phyloP scores from a whole-genome alignment of 1,284 basidiomycete genomes.

The Marasmius fiardii region DNA sequence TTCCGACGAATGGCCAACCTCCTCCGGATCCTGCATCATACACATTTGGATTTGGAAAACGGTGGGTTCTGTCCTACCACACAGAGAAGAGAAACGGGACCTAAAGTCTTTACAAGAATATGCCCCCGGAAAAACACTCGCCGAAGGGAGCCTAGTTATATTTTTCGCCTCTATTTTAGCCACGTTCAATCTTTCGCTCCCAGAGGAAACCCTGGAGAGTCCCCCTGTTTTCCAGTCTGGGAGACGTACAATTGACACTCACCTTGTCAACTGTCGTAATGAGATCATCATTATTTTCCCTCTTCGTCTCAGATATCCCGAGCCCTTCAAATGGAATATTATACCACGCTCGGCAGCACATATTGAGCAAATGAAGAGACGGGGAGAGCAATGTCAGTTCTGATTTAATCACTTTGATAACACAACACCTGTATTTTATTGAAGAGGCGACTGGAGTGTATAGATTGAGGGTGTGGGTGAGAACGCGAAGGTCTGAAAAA shows the following conservation, averaged over 20 bases:
- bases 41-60: constrained; percentile 12
- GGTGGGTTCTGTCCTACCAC: not conserved
- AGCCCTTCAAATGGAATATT: not conserved
- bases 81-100: not conserved
- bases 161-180: constrained; percentile 2
- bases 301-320: not conserved
- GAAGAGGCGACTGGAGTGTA: too few relatives aligned
- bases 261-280: too few relatives aligned
- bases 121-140: constrained; percentile 10
- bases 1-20: not conserved
- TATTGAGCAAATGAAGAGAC: not conserved
- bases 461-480: too few relatives aligned
- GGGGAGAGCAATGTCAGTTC: not conserved
- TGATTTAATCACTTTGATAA: too few relatives aligned
- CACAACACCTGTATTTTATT: not conserved
- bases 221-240: not conserved
- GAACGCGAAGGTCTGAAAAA: too few relatives aligned
- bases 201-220: not conserved
- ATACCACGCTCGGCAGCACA: not conserved
- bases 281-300: not conserved
- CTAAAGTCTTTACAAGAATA: not conserved
- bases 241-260: not conserved
- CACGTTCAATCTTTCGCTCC: constrained; percentile 4
- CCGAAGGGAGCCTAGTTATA: constrained; percentile 4
- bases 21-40: constrained; percentile 6